Base-by-base conservation (phyloP, 192 early-diverging fungal genomes). In the Backusella tuberculispora region DNA sequence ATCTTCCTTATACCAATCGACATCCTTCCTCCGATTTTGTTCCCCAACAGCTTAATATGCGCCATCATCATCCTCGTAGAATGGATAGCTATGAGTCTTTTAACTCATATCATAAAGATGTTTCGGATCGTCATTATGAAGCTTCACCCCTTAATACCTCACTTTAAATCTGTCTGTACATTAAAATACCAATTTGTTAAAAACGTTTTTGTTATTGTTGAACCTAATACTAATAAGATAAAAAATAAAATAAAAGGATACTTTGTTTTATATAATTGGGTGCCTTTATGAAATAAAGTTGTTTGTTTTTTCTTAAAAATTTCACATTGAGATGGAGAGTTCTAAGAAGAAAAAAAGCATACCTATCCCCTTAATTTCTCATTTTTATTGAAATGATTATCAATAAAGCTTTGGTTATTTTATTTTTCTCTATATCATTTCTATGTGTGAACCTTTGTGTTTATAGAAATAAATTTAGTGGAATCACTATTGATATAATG, bases 11-110 rank as follows among this genome's bases (percentile, higher is more conserved):
- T 63, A 21, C 67, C 24, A 76, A 76, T 21, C 74, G 44, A 14
- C 74, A 76, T 21, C 74, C 74, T 63, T 73, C 71, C 5, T 78
- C 76, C 26, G 76, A 78, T 53, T 78, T 66, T 66, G 24, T 48
- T 43, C 60, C 76, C 19, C 60, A 64, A n/a, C 42, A 21, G 19
- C 48, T 66, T 34, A 66, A 66, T 66, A 69, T 69, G 68, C 42
- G 68, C 6, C 19, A 69, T 46, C 68, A 69, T 69, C 42, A 69
- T 17, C 68, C 68, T 24, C 68, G 68, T 46, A 69, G 68, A 37
- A 69, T 69, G 68, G 68, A 69, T 5, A 69, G 68, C 17, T 45
- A 69, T 69, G 68, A 69, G 45, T 43, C 40, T 29, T 47, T 69
- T n/a, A 40, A 69, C n/a, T 60, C 53, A 1, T 60, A 60, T 26